Evolutionary conservation across 1,139 yeast species (phyloP), one percentile per base, ranked within the genome.

Genomic region (Taphrina pruni): DNA sequence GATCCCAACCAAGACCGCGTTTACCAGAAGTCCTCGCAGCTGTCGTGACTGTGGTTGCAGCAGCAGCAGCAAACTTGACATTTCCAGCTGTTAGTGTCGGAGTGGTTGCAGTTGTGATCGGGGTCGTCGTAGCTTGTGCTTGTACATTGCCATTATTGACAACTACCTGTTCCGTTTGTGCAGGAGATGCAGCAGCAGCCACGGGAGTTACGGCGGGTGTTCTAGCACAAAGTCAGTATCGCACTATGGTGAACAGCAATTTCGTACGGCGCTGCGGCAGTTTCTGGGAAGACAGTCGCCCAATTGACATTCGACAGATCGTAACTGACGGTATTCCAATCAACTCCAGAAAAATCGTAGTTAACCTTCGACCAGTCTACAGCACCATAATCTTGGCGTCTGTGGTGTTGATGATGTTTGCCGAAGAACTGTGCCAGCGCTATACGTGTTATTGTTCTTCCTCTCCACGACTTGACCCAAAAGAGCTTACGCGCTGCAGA

Each of bases 1-100:
- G 60, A 55, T 54, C 67, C 67, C 67, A 64, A 46, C 67, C 67
- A 14, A 64, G 60, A 11, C 67, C 67, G 8, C 67, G 60, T 20
- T 48, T 57, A 14, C 67, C 67, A 36, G 48, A 35, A 32, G 57
- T 51, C 12, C 38, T 39, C 8, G 36, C 32, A 12, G 39, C 17
- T 7, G 38, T 32, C 14, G 57, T 8, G 17, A 45, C 26, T 14
- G 43, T 41, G 9, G 41, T 58, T 4, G 35, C 55, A 14, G 52
- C 61, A 8, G 67, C 55, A 6, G 67, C 48, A n/a, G 46, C 50
- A 43, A 39, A 45, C 14, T 17, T 14, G 14, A 51, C 52, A n/a
- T 51, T 39, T 6, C 20, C 51, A 11, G 55, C 65, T 20, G 55
- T 46, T 6, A 48, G 46, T 39, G 65, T 51, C 21, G 58, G 58